These are phyloP conservation scores for Fusarium guadeloupense DNA, from an alignment of 2,329 filamentous ascomycete species.

Conservation along the genomic window DNA sequence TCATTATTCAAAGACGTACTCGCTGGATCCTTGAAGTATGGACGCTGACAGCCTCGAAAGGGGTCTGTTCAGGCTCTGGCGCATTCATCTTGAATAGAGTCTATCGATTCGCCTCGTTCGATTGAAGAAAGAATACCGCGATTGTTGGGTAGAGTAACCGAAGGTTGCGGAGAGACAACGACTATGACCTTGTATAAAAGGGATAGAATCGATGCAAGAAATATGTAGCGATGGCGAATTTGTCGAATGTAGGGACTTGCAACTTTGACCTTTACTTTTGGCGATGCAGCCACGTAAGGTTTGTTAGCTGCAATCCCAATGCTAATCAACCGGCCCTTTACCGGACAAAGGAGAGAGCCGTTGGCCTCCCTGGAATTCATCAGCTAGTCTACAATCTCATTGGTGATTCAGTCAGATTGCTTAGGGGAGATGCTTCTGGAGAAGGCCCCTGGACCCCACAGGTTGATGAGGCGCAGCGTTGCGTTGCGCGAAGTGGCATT, in stretches of 20 bases:
- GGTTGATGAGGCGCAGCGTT: conserved; percentile 32
- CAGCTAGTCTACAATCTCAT: conserved; percentile 22
- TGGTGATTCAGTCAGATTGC: conserved; percentile 24
- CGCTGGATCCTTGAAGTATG: conserved; percentile 81
- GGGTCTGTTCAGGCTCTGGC: conserved; percentile 86
- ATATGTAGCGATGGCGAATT: conserved; percentile 19
- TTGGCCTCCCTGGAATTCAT: conserved; percentile 19
- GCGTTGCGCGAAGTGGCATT: conserved; percentile 12
- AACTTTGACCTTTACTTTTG: conserved; percentile 38
- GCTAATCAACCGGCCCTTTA: conserved; percentile 34
- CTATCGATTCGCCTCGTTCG: conserved; percentile 18
- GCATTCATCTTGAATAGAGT: conserved; percentile 73
- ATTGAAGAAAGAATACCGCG: not conserved
- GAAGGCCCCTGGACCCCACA: conserved; percentile 31
- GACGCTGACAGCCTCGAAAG: conserved; percentile 87
- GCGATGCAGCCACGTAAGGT: conserved; percentile 42
- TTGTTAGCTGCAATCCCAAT: conserved; percentile 1
- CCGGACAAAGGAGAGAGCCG: conserved; percentile 28
- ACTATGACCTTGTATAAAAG: conserved; percentile 7
- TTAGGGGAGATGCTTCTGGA: conserved; percentile 11
- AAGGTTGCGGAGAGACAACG: conserved; percentile 1
- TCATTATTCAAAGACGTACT: conserved; percentile 60
- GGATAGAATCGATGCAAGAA: conserved; percentile 13
- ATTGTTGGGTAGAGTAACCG: not conserved
- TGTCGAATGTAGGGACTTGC: conserved; percentile 9